phyloP scores from a whole-genome alignment of 495 filamentous ascomycete genomes.

The Hypoxylon intermedium region DNA sequence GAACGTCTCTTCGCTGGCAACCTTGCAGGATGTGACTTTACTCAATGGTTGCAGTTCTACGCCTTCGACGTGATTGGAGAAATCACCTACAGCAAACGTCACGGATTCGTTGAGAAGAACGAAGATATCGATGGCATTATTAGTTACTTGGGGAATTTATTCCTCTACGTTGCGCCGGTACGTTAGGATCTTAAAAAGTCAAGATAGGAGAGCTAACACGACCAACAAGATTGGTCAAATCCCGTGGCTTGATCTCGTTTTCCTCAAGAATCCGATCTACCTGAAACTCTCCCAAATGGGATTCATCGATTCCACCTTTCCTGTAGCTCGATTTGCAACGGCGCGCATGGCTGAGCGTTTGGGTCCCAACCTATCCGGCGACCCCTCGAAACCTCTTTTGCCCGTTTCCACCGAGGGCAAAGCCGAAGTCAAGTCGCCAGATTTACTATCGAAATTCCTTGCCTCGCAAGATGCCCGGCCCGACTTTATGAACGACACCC shows the following conservation, averaged over 20 bases:
- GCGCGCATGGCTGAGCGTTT: constrained; percentile 62
- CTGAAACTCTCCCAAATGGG: constrained; percentile 57
- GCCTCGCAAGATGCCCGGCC: constrained; percentile 64
- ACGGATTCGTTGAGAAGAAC: constrained; percentile 69
- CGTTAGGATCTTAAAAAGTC: constrained; percentile 22
- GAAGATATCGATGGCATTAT: constrained; percentile 70
- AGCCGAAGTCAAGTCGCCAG: constrained; percentile 61
- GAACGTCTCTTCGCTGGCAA: constrained; percentile 63
- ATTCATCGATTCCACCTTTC: constrained; percentile 63
- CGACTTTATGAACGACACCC: constrained; percentile 69
- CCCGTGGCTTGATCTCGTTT: constrained; percentile 65
- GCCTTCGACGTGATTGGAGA: constrained; percentile 79
- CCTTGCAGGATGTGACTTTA: constrained; percentile 66
- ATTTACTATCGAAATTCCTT: constrained; percentile 67
- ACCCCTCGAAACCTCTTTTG: constrained; percentile 46
- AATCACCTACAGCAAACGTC: constrained; percentile 69
- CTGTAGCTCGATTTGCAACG: constrained; percentile 67
- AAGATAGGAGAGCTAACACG: constrained; percentile 37
- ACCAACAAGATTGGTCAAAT: constrained; percentile 64
- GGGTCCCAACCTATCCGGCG: constrained; percentile 42
- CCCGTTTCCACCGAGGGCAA: constrained; percentile 48
- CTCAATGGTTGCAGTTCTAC: constrained; percentile 78
- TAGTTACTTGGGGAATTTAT: constrained; percentile 58
- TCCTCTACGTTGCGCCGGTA: constrained; percentile 68
- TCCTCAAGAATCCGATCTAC: constrained; percentile 68